These are phyloP conservation scores for Dissophora globulifera DNA, from an alignment of 192 early-diverging fungal genomes.

Conservation along the genomic window DNA sequence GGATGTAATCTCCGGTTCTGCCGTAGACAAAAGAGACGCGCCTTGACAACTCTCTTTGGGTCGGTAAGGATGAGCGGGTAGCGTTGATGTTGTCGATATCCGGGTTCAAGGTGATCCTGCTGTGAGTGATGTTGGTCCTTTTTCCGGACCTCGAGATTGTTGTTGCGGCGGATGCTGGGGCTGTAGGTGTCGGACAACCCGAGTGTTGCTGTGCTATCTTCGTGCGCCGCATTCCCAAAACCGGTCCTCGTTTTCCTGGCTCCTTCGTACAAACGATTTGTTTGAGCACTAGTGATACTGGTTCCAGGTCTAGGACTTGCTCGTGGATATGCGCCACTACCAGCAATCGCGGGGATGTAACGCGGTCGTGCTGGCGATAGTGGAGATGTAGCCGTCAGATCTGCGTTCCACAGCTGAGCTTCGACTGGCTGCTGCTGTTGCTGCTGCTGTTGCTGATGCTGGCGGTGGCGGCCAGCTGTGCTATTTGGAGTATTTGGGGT, in stretches of 20 bases:
- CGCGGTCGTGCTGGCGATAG: constrained; percentile 41
- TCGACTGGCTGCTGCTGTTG: constrained; percentile 12
- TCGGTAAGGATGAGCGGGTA: constrained; percentile 3
- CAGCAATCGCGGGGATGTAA: constrained; percentile 39
- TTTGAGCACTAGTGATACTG: background rate
- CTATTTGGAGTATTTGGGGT: too few species aligned
- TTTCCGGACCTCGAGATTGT: constrained; percentile 7
- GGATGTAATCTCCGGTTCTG: constrained; percentile 40
- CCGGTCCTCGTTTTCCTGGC: background rate
- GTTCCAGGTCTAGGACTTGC: constrained; percentile 4
- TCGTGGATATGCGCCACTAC: constrained; percentile 1
- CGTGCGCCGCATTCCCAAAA: constrained; percentile 1
- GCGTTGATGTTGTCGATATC: too few species aligned
- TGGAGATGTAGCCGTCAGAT: constrained; percentile 6
- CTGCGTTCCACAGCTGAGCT: constrained; percentile 47
- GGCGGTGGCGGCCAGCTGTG: too few species aligned
- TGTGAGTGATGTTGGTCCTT: constrained; percentile 8
- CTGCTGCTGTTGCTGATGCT: constrained; percentile 7
- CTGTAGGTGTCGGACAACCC: background rate
- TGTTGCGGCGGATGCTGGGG: background rate
- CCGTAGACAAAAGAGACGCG: constrained; percentile 32
- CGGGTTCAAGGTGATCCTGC: background rate
- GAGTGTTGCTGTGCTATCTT: background rate
- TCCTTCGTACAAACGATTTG: too few species aligned
- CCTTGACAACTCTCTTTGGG: constrained; percentile 16